Percentiles rank a stretch among this genome's conserved stretches.
phyloP scores from a whole-genome alignment of 2,329 filamentous ascomycete species.

The Coniochaeta hoffmannii region DNA sequence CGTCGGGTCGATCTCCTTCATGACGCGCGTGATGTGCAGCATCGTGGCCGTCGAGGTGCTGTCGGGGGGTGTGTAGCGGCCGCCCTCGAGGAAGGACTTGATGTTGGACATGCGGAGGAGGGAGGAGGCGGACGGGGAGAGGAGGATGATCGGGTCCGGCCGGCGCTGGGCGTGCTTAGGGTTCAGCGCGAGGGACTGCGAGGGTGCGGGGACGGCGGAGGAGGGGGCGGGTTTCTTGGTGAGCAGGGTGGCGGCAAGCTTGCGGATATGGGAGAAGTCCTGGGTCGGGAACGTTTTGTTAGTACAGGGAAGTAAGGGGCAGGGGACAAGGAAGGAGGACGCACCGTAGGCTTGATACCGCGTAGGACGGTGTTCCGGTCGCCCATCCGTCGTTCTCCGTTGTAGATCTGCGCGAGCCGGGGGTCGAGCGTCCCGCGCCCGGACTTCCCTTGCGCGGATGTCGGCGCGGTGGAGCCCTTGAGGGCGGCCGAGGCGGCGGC shows the following conservation, averaged over 20 bases:
- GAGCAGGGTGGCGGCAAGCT: slow-evolving; percentile 73
- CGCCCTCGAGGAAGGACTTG: slow-evolving; percentile 84
- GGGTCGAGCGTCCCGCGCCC: slow-evolving; percentile 69
- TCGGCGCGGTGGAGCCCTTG: slow-evolving; percentile 24
- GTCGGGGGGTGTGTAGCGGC: slow-evolving; percentile 73
- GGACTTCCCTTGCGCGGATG: slow-evolving; percentile 40
- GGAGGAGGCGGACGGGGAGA: slow-evolving; percentile 92
- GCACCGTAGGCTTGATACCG: slow-evolving; percentile 81
- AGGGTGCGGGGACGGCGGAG: slow-evolving; percentile 27
- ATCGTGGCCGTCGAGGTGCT: slow-evolving; percentile 65
- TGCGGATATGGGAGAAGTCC: slow-evolving; percentile 93
- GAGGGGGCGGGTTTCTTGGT: slow-evolving; percentile 40
- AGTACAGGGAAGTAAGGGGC: background rate
- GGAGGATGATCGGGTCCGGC: slow-evolving; percentile 84
- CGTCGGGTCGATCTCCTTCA: slow-evolving; percentile 62
- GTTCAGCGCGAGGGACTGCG: slow-evolving; percentile 44
- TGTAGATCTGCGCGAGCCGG: slow-evolving; percentile 79
- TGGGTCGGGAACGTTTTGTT: slow-evolving; percentile 34
- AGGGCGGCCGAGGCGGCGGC: slow-evolving; percentile 24
- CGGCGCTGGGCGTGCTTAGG: slow-evolving; percentile 37
- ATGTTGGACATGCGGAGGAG: slow-evolving; percentile 93
- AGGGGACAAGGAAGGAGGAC: slow-evolving; percentile 21
- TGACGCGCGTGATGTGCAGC: slow-evolving; percentile 72
- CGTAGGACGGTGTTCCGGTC: slow-evolving; percentile 84
- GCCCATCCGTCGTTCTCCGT: slow-evolving; percentile 82